Base-by-base conservation (phyloP, 2,329 filamentous ascomycete species). In the Bipolaris gigantea region DNA sequence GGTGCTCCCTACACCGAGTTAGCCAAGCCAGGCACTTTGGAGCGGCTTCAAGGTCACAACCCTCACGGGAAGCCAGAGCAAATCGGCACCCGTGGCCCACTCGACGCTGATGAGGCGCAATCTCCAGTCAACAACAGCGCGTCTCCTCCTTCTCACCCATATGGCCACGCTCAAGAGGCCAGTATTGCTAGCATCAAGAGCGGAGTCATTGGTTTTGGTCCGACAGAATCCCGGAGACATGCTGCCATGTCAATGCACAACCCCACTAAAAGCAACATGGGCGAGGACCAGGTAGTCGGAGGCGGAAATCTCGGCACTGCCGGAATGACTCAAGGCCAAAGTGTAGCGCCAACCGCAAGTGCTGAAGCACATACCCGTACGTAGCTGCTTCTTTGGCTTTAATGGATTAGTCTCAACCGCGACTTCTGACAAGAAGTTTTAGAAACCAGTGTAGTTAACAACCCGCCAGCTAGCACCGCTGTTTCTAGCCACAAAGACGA, bases 121-220 rank as follows among this genome's bases (percentile, higher is more conserved):
- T 39, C 53, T 21, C 21, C 45, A 35, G 34, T 33, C 7, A 35
- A n/a, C 45, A 32, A 47, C 10, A 33, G 25, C 36, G 16, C 53
- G 10, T 30, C 54, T 32, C 36, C 52, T 46, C 45, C 53, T 39
- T 56, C 59, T 5, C 48, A 56, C 23, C 52, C 53, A 2, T 41
- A 45, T 27, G 52, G 52, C 23, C 35, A 53, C 6, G 39, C 46
- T 23, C 59, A 67, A 13, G 67, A 61, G 5, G 53, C 59, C 9
- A 76, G 72, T 55, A 66, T 64, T 27, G 69, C 70, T 16, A 75
- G 72, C 58, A 73, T 76, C 66, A 75, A 75, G 61, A 75, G 73
- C 53, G 73, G 73, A 44, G 72, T 76, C 13, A 70, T 75, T 46
- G 75, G 75, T 8, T 71, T 71, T 48, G 60, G 64, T 10, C 59